These are phyloP conservation scores for Naegleria gruberi DNA, from an alignment of 208 protist species.

Conservation along the genomic window DNA sequence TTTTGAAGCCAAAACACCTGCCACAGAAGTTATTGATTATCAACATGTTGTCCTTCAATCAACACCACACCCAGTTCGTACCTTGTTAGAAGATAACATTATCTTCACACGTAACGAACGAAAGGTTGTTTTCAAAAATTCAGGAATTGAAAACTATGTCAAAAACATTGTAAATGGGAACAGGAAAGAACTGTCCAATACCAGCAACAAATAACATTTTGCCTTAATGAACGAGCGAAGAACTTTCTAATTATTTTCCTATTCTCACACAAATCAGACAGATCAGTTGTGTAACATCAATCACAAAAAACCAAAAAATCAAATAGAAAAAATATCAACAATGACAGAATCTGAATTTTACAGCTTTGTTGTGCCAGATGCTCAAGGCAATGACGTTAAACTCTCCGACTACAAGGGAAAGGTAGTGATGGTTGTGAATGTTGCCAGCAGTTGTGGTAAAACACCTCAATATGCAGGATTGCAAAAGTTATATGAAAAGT, in stretches of 20 bases:
- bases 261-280: too few relatives aligned
- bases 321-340: too few relatives aligned
- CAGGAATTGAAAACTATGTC: background rate
- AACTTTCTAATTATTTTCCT: too few relatives aligned
- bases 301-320: too few relatives aligned
- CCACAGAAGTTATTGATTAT: background rate
- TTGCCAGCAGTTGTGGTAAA: background rate
- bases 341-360: too few relatives aligned
- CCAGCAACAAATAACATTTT: too few relatives aligned
- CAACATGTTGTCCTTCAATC: background rate
- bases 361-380: slow-evolving; percentile 13
- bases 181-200: too few relatives aligned
- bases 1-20: background rate
- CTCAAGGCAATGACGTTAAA: slow-evolving; percentile 12
- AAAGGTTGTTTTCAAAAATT: background rate
- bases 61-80: background rate
- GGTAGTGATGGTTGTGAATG: background rate
- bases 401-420: slow-evolving; percentile 48
- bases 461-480: background rate
- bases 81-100: background rate
- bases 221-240: too few relatives aligned
- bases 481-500: slow-evolving; percentile 67
- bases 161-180: too few relatives aligned
- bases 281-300: too few relatives aligned
- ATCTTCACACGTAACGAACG: background rate